Base-by-base conservation (phyloP, 495 filamentous ascomycete species). In the Choiromyces venosus region DNA sequence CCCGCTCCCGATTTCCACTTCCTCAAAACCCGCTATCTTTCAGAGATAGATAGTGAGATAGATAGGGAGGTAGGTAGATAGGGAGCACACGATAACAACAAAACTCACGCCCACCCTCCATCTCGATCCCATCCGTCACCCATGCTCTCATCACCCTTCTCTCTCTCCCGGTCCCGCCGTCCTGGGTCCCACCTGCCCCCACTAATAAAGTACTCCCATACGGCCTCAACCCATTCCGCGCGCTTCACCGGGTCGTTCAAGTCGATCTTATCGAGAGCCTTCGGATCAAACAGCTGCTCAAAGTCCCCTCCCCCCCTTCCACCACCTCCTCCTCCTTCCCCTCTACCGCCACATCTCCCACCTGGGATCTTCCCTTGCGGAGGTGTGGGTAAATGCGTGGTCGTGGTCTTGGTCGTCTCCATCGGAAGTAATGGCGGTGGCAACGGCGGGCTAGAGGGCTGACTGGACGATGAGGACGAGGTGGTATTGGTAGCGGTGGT, bases 121-220 rank as follows among this genome's bases (percentile, higher is more conserved):
- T 61, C 52, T 61, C 52, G 52, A 61, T 33, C 25, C 52, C 52
- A 61, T 61, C 25, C 52, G 52, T 33, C 52, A 10, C 25, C 52
- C 52, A 61, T 61, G 12, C 52, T 61, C 52, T 61, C 52, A 61
- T 61, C 52, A 33, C 52, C 52, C 25, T 65, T n/a, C 75, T 77
- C 56, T 67, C 29, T 25, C 61, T 52, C 8, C 67, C 42, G 8
- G 66, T 69, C 42, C 67, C 52, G 10, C 12, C 25, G 52, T 33
- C 52, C 42, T 16, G 74, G 35, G 10, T 67, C 37, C 66, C 76
- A 77, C 14, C 69, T 35, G 16, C 76, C 77, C 18, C 77, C 76
- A n/a, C 25, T 65, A 19, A 35, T 72, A n/a, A 79, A 79, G 40
- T 72, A 75, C 35, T 74, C 67, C 77, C 77, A 79, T 19, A 79